Evolutionary conservation across 83 land plant species (phyloP).

Genomic region (Diphasiastrum complanatum): DNA sequence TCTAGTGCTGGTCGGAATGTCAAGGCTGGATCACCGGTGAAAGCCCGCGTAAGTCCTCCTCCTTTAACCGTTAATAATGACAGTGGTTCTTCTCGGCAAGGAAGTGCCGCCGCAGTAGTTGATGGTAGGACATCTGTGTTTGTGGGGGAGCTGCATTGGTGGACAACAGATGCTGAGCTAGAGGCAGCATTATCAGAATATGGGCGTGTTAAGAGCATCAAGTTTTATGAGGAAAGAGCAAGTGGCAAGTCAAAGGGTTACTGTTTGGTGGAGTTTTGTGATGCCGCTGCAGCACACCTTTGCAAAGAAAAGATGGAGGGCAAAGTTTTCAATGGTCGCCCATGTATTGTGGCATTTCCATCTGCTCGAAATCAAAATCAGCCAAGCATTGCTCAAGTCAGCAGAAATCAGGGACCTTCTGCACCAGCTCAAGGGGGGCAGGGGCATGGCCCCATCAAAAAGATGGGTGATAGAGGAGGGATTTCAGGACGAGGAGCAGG

Average conservation of each 20-base stretch:
- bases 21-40: too few species aligned
- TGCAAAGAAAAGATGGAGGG: slow-evolving; percentile 92
- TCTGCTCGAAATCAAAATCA: slow-evolving; percentile 59
- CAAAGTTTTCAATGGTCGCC: slow-evolving; percentile 63
- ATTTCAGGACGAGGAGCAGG: slow-evolving; percentile 33
- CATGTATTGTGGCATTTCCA: slow-evolving; percentile 88
- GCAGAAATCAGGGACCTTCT: slow-evolving; percentile 38
- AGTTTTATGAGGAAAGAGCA: slow-evolving; percentile 84
- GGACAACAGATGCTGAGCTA: slow-evolving; percentile 96
- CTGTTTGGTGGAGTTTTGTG: slow-evolving; percentile 88
- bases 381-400: slow-evolving; percentile 56
- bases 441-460: slow-evolving; percentile 33
- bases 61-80: too few species aligned
- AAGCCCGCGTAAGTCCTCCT: too few species aligned
- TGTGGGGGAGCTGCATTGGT: slow-evolving; percentile 91
- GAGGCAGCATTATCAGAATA: slow-evolving; percentile 65
- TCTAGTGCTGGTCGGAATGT: too few species aligned
- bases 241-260: slow-evolving; percentile 97
- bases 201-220: slow-evolving; percentile 75
- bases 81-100: too few species aligned
- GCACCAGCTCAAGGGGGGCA: slow-evolving; percentile 18
- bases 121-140: slow-evolving; percentile 58
- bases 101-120: too few species aligned
- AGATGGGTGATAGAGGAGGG: slow-evolving; percentile 27
- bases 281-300: slow-evolving; percentile 52